These are phyloP conservation scores for Athelia psychrophila DNA, from an alignment of 1,284 basidiomycete genomes.

Conservation along the genomic window DNA sequence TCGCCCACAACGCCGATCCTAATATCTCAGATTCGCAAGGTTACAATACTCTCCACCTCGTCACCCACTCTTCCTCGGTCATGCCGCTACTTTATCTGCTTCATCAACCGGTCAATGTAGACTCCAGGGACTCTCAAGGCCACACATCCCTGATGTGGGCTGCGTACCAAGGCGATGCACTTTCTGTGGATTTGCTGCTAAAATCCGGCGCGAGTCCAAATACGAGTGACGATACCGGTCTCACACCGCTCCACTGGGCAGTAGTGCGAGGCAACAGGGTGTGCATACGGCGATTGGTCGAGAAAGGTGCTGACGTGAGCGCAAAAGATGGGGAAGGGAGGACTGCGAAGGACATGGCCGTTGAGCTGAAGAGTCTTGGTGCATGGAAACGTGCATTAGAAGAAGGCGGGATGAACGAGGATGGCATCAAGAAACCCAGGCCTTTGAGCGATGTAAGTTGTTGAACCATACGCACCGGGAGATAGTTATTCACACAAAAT, in stretches of 20 bases:
- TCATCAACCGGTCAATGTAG: conserved; percentile 87
- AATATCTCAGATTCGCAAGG: conserved; percentile 91
- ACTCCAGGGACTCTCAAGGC: conserved; percentile 87
- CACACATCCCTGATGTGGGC: conserved; percentile 99
- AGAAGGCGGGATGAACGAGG: conserved; percentile 79
- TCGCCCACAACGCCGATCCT: conserved; percentile 90
- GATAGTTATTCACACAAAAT: conserved; percentile 4
- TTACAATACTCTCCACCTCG: conserved; percentile 94
- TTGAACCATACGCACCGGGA: conserved; percentile 7
- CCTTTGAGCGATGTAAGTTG: conserved; percentile 67
- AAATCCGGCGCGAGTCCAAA: conserved; percentile 83
- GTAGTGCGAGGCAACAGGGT: conserved; percentile 93
- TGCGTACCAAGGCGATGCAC: conserved; percentile 96
- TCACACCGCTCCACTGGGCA: conserved; percentile 96
- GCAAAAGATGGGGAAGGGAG: conserved; percentile 85
- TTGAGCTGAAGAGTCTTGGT: conserved; percentile 86
- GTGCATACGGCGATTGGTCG: conserved; percentile 83
- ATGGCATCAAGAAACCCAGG: conserved; percentile 66
- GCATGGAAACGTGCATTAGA: conserved; percentile 88
- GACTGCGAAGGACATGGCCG: conserved; percentile 92
- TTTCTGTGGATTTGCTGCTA: conserved; percentile 90
- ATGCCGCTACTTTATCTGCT: conserved; percentile 94
- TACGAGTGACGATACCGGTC: conserved; percentile 76
- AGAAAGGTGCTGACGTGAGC: conserved; percentile 81
- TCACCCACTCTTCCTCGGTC: conserved; percentile 91